These are phyloP conservation scores for Sorghum bicolor DNA, from an alignment of 176 grass and related monocot genomes.

Conservation along the genomic window Sorghum_bicolor_NCBIv3 NC_012876.2:59225001-59225500, in stretches of 20 bases:
- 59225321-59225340: not conserved
- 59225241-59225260: not conserved
- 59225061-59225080: not conserved
- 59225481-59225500: not conserved
- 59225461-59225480: conserved; percentile 14
- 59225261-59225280: not conserved
- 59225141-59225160: not conserved
- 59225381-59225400: not conserved
- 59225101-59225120: not conserved
- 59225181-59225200: not conserved
- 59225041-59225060: conserved; percentile 14
- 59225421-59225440: not conserved
- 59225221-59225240: not conserved
- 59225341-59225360: not conserved
- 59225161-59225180: not conserved
- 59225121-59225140: not conserved
- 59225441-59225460: not conserved
- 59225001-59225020: not conserved
- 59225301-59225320: not conserved
- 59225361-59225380: not conserved
- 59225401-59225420: conserved; percentile 8
- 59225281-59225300: not conserved
- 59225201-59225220: not conserved
- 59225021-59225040: conserved; percentile 17
- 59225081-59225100: not conserved